These are phyloP conservation scores for Clavariopsis aquatica DNA, from an alignment of 495 filamentous ascomycete genomes.

Conservation along the genomic window DNA sequence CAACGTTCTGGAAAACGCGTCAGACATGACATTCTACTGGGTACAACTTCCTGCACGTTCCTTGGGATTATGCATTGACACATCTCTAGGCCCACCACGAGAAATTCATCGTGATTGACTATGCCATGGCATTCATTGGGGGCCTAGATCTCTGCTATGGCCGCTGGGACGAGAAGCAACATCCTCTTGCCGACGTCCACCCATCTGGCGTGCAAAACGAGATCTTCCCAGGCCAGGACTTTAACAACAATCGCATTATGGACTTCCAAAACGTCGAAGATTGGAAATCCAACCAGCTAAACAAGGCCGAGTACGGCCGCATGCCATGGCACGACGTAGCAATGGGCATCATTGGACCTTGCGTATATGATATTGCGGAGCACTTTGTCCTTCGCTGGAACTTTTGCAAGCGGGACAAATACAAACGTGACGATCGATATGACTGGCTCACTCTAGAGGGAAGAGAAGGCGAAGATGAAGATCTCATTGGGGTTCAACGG, in stretches of 20 bases:
- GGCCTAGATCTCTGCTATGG: conserved; percentile 97
- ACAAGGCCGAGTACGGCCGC: conserved; percentile 85
- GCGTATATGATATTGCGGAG: conserved; percentile 91
- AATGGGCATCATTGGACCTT: conserved; percentile 85
- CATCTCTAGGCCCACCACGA: conserved; percentile 75
- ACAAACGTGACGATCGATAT: conserved; percentile 77
- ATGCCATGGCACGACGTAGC: conserved; percentile 99
- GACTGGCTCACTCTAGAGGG: conserved; percentile 84
- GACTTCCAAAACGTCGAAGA: conserved; percentile 89
- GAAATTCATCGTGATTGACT: conserved; percentile 94
- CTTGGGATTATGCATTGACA: background rate
- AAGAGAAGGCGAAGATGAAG: conserved; percentile 76
- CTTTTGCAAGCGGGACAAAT: conserved; percentile 95
- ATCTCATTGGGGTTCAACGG: conserved; percentile 81
- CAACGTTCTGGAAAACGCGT: conserved; percentile 88
- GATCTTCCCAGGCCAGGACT: conserved; percentile 94
- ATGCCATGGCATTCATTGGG: conserved; percentile 84
- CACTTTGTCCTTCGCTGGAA: conserved; percentile 97
- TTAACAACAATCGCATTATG: conserved; percentile 89
- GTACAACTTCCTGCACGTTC: conserved; percentile 21
- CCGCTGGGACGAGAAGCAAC: conserved; percentile 84
- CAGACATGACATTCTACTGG: conserved; percentile 98
- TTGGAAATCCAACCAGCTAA: conserved; percentile 92
- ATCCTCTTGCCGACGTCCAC: conserved; percentile 83
- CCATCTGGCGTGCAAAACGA: conserved; percentile 79